Percentiles rank a stretch among this genome's conserved stretches.
Evolutionary conservation across 192 early-diverging fungal genomes (phyloP).

Genomic region (Umbelopsis ramanniana): DNA sequence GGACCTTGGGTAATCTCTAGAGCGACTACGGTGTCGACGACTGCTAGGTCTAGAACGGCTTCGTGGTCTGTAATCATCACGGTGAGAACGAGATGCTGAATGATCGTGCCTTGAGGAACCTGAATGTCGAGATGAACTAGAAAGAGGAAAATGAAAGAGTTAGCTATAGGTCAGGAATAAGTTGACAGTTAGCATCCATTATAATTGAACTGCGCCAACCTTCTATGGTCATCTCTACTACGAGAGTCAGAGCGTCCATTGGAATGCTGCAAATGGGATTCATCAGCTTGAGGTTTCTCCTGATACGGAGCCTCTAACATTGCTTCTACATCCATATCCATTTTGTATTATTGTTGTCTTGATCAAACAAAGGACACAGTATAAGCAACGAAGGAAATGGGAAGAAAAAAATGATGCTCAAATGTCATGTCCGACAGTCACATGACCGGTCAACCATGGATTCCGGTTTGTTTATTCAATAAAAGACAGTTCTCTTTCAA

Average conservation of each 20-base stretch:
- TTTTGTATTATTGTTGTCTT: neutral
- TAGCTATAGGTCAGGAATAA: neutral
- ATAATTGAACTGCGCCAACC: conserved; percentile 14
- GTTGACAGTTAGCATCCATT: neutral
- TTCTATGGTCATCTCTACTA: conserved; percentile 1
- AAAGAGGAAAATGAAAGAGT: too few species aligned
- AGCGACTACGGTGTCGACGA: conserved; percentile 47
- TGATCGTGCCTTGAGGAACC: conserved; percentile 43
- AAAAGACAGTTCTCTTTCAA: too few species aligned
- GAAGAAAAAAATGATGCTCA: neutral
- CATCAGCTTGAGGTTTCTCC: conserved; percentile 38
- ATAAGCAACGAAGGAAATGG: neutral
- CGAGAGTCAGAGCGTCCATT: conserved; percentile 16
- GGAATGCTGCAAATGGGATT: neutral
- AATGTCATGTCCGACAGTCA: too few species aligned
- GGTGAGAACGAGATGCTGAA: conserved; percentile 43
- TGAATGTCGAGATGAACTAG: conserved; percentile 40
- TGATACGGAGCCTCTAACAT: conserved; percentile 67
- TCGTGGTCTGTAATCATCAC: conserved; percentile 37
- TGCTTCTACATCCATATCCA: conserved; percentile 61
- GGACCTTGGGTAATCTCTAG: conserved; percentile 48
- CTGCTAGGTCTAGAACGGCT: conserved; percentile 45
- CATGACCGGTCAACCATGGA: too few species aligned
- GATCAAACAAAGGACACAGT: neutral
- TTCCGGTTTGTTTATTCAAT: too few species aligned